Percentiles rank a stretch among this genome's conserved stretches.
These are phyloP conservation scores for Ophiosphaerella narmari DNA, from an alignment of 2,329 filamentous ascomycete species.

Conservation along the genomic window DNA sequence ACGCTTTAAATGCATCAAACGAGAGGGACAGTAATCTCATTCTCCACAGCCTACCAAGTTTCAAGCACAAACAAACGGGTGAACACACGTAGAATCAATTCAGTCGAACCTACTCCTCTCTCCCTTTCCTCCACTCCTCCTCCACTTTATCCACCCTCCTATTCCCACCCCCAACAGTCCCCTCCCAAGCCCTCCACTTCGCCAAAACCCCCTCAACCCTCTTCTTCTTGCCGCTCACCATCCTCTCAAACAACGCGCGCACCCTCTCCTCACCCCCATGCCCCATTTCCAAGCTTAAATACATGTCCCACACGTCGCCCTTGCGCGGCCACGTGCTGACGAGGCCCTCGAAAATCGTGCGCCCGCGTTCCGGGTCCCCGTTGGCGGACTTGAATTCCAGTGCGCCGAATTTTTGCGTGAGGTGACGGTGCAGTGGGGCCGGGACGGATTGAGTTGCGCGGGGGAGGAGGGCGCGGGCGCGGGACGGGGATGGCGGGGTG, in stretches of 20 bases:
- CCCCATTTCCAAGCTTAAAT: slow-evolving; percentile 80
- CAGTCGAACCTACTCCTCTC: not conserved
- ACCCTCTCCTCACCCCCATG: slow-evolving; percentile 62
- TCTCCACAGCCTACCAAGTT: too few relatives aligned
- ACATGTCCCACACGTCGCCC: slow-evolving; percentile 89
- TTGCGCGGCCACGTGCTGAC: slow-evolving; percentile 85
- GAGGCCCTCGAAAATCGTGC: slow-evolving; percentile 91
- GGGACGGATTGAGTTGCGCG: slow-evolving; percentile 85
- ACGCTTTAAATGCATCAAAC: too few relatives aligned
- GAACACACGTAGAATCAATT: too few relatives aligned
- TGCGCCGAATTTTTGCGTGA: slow-evolving; percentile 86
- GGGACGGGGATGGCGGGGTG: slow-evolving; percentile 71
- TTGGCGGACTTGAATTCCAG: slow-evolving; percentile 85
- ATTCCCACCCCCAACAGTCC: slow-evolving; percentile 61
- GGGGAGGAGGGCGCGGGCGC: slow-evolving; percentile 76
- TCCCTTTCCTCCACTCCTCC: slow-evolving; percentile 67
- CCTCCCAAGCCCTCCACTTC: slow-evolving; percentile 89
- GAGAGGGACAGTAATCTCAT: too few relatives aligned
- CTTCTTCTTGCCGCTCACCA: slow-evolving; percentile 75
- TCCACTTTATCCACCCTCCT: slow-evolving; percentile 72
- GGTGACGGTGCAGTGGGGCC: slow-evolving; percentile 67
- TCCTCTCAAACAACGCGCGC: slow-evolving; percentile 80
- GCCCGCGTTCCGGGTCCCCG: slow-evolving; percentile 86
- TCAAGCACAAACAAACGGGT: too few relatives aligned
- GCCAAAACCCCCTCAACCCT: slow-evolving; percentile 88